Evolutionary conservation across 345 rosid genomes (phyloP).

Genomic region (Citrus sp.): DNA sequence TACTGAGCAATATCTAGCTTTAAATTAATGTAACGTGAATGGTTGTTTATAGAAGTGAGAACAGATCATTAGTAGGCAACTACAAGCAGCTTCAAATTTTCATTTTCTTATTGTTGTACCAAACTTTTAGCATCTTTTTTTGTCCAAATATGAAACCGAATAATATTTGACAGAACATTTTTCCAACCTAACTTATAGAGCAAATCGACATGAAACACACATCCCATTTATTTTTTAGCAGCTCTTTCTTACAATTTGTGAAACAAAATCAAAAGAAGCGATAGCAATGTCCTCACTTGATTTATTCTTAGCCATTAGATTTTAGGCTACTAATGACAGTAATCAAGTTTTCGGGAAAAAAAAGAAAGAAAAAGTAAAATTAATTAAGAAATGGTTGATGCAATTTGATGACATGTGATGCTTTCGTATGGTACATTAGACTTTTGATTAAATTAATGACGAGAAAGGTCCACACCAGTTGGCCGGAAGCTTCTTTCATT

Average conservation of each 20-base stretch:
- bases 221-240: neutral
- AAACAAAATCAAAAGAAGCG: no score
- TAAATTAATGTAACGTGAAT: neutral
- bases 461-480: conserved; percentile 3
- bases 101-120: neutral
- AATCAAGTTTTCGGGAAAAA: no score
- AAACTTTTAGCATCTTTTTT: neutral
- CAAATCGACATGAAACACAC: neutral
- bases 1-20: neutral
- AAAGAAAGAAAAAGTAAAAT: no score
- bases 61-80: neutral
- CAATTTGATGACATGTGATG: neutral
- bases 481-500: conserved; percentile 15
- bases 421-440: neutral
- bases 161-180: neutral
- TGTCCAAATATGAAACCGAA: neutral
- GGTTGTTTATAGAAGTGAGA: neutral
- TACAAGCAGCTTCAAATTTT: neutral
- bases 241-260: no score
- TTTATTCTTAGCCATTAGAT: no score
- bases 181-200: neutral
- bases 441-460: neutral
- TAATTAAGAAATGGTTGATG: neutral
- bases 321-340: no score
- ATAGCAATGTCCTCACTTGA: no score